Conservation (phyloP, 208 protist genomes). For the Acanthamoeba triangularis region DNA sequence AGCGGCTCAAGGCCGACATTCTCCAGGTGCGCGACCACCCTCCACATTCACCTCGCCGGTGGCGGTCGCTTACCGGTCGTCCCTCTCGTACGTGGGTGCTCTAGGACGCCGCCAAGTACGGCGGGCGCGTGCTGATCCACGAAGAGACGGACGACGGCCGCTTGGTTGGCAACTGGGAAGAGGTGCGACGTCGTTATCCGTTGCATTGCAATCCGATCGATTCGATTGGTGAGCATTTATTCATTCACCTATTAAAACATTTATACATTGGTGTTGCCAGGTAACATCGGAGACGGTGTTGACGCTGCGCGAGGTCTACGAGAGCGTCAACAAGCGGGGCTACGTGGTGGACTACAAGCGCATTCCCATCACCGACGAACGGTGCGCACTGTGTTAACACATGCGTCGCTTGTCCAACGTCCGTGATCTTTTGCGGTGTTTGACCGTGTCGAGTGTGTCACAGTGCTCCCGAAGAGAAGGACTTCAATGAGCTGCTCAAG, state of each 20-base stretch:
- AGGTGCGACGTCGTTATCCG: too few relatives aligned
- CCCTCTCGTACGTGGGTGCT: too few relatives aligned
- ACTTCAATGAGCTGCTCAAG: conserved; percentile 62
- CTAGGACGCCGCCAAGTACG: conserved; percentile 40
- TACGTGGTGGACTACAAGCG: conserved; percentile 76
- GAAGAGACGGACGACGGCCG: conserved; percentile 75
- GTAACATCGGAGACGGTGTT: conserved; percentile 47
- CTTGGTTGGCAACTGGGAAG: conserved; percentile 48
- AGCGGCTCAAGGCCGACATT: conserved; percentile 81
- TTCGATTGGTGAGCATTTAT: too few relatives aligned
- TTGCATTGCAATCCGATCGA: too few relatives aligned
- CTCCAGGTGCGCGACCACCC: not conserved
- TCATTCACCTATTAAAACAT: too few relatives aligned
- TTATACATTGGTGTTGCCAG: too few relatives aligned
- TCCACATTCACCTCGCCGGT: conserved; percentile 55
- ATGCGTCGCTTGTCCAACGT: too few relatives aligned
- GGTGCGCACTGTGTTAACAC: not conserved
- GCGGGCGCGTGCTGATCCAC: conserved; percentile 43
- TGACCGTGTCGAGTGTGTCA: too few relatives aligned
- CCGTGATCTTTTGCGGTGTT: too few relatives aligned
- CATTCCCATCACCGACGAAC: conserved; percentile 86
- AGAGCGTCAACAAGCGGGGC: conserved; percentile 71
- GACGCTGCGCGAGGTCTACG: conserved; percentile 78
- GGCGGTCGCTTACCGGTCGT: too few relatives aligned
- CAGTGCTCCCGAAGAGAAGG: conserved; percentile 79